Evolutionary conservation across 2,329 filamentous ascomycete species (phyloP), one percentile per base, ranked within the genome.

Genomic region (Waltergamsia citrina): DNA sequence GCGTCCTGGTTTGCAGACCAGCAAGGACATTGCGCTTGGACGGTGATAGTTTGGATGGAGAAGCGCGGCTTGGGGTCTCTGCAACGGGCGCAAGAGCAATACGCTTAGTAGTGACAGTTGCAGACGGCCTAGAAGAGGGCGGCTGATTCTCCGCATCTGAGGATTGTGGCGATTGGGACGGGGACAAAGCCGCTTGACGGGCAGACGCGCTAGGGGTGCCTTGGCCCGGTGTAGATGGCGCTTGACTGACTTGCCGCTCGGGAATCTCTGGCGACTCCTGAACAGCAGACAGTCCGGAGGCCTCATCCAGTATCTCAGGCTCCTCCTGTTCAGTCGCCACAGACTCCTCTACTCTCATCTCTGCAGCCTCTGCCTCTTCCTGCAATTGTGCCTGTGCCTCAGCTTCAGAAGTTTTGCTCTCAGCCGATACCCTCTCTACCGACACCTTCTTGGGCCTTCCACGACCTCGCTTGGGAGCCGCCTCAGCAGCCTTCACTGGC

Each of bases 91-190:
- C 61, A 6, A 77, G 57, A 0, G 62, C 61, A 17, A 69, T 53
- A 6, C 67, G 62, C 49, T 67, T 69, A 32, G 57, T 45, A 40
- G 57, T 50, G 39, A 60, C 34, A 43, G 60, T 66, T 34, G 62
- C 64, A 3, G 69, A 63, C 2, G 71, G 72, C 34, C 67, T 73
- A 5, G 78, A 77, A 2, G 81, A 83, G 0, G 84, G 84, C 1
- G 82, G 82, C 31, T 74, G 77, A 44, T 90, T 90, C 53, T 92
- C 85, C 1, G 81, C 81, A 50, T 92, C 81, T 0, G 84, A 88
- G 2, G 82, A 81, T 45, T 85, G 82, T 0, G 79, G 79, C 2
- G 82, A 83, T 14, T 71, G 71, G 0, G 80, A 83, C 0, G 77
- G 78, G 1, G 74, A 75, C 6, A 73, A 44, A 2, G 58, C 71